These are phyloP conservation scores for Achaetomiella virescens DNA, from an alignment of 495 filamentous ascomycete species.

Conservation along the genomic window DNA sequence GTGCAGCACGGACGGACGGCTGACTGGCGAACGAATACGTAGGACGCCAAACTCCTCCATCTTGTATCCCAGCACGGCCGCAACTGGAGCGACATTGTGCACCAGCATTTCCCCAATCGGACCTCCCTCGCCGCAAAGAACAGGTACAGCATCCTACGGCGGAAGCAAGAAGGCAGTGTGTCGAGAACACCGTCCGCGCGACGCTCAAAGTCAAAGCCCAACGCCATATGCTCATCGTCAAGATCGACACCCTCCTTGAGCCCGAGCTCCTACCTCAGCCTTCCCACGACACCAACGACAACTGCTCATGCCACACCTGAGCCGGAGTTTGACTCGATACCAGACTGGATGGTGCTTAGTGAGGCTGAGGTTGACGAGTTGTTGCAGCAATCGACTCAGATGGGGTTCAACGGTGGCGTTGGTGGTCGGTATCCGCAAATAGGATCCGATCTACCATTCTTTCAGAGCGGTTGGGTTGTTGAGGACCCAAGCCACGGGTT, in stretches of 20 bases:
- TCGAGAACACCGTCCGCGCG: neutral
- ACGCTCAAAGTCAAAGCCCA: neutral
- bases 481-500: too few species aligned
- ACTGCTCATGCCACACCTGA: neutral
- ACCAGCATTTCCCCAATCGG: conserved; percentile 29
- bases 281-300: neutral
- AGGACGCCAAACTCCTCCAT: conserved; percentile 28
- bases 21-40: neutral
- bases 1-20: neutral
- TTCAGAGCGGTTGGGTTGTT: too few species aligned
- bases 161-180: conserved; percentile 5
- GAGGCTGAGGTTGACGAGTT: conserved; percentile 1
- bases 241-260: neutral
- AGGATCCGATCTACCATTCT: too few species aligned
- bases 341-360: neutral
- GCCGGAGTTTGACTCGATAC: neutral
- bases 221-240: neutral
- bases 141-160: conserved; percentile 28
- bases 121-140: conserved; percentile 35
- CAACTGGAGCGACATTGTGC: conserved; percentile 35
- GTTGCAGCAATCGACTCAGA: neutral
- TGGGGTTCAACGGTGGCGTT: too few species aligned
- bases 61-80: conserved; percentile 25
- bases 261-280: neutral
- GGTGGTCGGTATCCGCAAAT: too few species aligned